Base-by-base conservation (phyloP, 1,139 yeast species). In the Debaryomycetaceae sp. region DNA sequence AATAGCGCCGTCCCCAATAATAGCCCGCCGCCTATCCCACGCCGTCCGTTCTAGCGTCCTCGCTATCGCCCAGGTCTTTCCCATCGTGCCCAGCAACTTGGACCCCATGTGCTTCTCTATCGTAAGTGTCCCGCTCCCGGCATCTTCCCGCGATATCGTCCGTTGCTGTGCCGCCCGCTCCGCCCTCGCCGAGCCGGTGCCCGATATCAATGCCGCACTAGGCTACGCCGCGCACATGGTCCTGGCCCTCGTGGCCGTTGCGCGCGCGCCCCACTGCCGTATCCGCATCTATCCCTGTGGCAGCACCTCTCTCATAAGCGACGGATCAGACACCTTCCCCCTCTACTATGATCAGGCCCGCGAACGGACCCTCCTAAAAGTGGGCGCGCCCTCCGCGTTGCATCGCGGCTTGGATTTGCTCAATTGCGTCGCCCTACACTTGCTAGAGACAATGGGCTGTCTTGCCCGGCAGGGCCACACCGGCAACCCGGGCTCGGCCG, bases 321-420 rank as follows among this genome's bases (percentile, higher is more conserved):
- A 62, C 31, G 47, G 51, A 4, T 31, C 34, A 4, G 19, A 23
- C 5, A 23, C 28, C 10, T 55, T 47, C 27, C 60, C 61, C 3
- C 45, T 62, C 20, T 52, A 40, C 30, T 60, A 55, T 38, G 54
- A 51, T 30, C 34, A 45, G 2, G 34, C 30, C 2, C 37, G 38
- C 10, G 47, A 55, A 7, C 57, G 53, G 31, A 45, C 44, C 31
- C 34, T 8, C 35, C 34, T 5, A 13, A 25, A 13, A 13, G 23
- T 13, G 31, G 30, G 12, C 32, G 38, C 7, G 32, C 35, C 8
- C 20, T 18, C 20, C 20, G 41, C 37, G 7, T 62, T 63, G 35
- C 68, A 62, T 36, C 42, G 32, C 14, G 69, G 59, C 1, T 37
- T 64, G 13, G 40, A 36, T 12, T 44, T 63, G 28, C 42, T 64